Evolutionary conservation across 345 rosid species (phyloP).

Genomic region (Melaleuca quinquenervia): DNA sequence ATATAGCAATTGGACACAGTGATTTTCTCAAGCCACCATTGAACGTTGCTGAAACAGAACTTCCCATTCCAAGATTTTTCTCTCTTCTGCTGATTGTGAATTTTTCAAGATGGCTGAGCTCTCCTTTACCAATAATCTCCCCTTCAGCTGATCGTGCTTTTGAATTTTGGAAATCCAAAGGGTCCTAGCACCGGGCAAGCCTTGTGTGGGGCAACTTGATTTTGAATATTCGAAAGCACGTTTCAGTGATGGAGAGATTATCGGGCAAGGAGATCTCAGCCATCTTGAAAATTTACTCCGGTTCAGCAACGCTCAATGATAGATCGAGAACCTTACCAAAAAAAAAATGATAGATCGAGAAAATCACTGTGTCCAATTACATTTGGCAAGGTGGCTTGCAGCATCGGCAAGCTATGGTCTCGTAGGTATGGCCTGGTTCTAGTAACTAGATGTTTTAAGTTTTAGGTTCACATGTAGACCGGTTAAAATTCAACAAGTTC

Average conservation of each 20-base stretch:
- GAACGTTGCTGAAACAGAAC: not conserved
- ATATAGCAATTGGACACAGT: not conserved
- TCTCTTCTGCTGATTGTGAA: not conserved
- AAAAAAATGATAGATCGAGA: not conserved
- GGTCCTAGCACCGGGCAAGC: not conserved
- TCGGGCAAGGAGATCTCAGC: not conserved
- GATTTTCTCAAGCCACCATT: not conserved
- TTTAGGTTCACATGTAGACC: not conserved
- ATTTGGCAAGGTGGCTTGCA: not conserved
- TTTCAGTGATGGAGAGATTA: not conserved
- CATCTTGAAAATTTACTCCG: not conserved
- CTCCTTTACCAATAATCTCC: not conserved
- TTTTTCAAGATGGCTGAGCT: not conserved
- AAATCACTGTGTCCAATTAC: not conserved
- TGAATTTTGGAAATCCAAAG: not conserved
- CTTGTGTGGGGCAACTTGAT: not conserved
- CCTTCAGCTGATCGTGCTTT: not conserved
- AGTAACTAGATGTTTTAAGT: not conserved
- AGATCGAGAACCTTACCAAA: not conserved
- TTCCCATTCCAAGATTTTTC: not conserved
- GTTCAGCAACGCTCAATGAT: not conserved
- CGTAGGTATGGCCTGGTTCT: not conserved
- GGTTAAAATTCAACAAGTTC: not conserved
- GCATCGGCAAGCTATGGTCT: not conserved
- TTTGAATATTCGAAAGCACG: not conserved